These are phyloP conservation scores for Taiwanofungus camphoratus DNA, from an alignment of 1,284 basidiomycete genomes.

Conservation along the genomic window DNA sequence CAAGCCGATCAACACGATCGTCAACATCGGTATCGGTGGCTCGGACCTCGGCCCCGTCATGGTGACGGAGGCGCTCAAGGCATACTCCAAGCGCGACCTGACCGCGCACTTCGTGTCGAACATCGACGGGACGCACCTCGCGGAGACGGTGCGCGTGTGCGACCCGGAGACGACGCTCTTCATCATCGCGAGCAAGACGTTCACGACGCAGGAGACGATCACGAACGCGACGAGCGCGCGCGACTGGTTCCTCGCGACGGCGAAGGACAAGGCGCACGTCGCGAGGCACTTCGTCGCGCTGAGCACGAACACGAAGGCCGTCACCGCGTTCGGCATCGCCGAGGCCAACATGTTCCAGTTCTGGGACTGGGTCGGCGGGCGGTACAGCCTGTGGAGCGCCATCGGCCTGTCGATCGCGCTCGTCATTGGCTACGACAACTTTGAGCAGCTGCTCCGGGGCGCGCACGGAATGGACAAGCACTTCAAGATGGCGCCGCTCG, in stretches of 20 bases:
- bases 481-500: slow-evolving; percentile 84
- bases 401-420: slow-evolving; percentile 95
- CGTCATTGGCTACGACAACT: slow-evolving; percentile 92
- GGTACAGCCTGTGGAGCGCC: slow-evolving; percentile 98
- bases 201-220: slow-evolving; percentile 99
- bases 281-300: slow-evolving; percentile 99
- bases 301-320: slow-evolving; percentile 92
- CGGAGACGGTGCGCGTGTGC: slow-evolving; percentile 79
- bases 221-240: slow-evolving; percentile 94
- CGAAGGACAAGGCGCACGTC: slow-evolving; percentile 86
- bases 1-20: slow-evolving; percentile 89
- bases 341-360: slow-evolving; percentile 98
- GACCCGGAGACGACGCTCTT: slow-evolving; percentile 94
- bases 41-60: slow-evolving; percentile 98
- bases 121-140: slow-evolving; percentile 97
- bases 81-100: slow-evolving; percentile 88
- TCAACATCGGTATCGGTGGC: slow-evolving; percentile 99
- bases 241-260: slow-evolving; percentile 87
- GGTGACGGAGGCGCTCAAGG: slow-evolving; percentile 96
- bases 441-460: slow-evolving; percentile 84
- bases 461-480: slow-evolving; percentile 98
- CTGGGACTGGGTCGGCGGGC: slow-evolving; percentile 99
- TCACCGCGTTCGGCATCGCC: slow-evolving; percentile 93
- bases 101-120: slow-evolving; percentile 92
- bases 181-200: slow-evolving; percentile 98